These are phyloP conservation scores for Mycena pura DNA, from an alignment of 768 basidiomycete species.

Conservation along the genomic window DNA sequence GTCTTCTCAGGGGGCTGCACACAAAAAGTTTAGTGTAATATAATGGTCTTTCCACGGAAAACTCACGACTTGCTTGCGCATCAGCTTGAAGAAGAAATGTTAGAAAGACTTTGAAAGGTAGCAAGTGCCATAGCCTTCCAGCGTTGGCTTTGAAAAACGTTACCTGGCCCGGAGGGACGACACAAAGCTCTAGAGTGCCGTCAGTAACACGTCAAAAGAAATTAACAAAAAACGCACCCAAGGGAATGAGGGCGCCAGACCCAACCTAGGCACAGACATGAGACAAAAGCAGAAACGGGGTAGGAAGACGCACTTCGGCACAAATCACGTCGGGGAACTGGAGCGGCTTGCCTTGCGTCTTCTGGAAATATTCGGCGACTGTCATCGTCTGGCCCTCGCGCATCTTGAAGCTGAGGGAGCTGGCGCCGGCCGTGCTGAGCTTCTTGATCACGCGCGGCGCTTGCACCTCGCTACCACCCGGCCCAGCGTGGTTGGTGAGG, in stretches of 20 bases:
- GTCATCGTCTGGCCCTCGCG: conserved; percentile 53
- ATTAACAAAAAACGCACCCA: conserved; percentile 31
- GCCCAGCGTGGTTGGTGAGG: conserved; percentile 27
- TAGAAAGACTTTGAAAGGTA: background rate
- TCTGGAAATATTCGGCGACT: conserved; percentile 63
- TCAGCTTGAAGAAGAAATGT: conserved; percentile 42
- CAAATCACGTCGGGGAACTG: conserved; percentile 70
- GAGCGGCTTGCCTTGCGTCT: conserved; percentile 58
- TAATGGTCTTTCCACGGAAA: conserved; percentile 34
- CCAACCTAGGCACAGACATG: conserved; percentile 55
- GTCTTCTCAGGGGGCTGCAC: conserved; percentile 64
- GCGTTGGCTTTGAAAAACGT: background rate
- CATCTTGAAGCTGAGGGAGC: conserved; percentile 49
- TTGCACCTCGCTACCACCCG: conserved; percentile 23
- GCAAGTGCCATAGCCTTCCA: no score
- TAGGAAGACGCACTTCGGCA: conserved; percentile 55
- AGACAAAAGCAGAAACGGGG: background rate
- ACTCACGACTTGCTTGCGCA: conserved; percentile 64
- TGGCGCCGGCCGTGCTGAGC: conserved; percentile 50
- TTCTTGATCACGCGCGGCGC: conserved; percentile 56
- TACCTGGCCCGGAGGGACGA: conserved; percentile 63
- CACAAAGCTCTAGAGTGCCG: conserved; percentile 57
- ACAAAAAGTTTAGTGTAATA: conserved; percentile 50
- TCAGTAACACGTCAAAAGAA: conserved; percentile 40
- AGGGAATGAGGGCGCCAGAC: conserved; percentile 66